Evolutionary conservation across 139 green algal species (phyloP), one percentile per base, ranked within the genome.

Genomic region (Edaphochlamys debaryana): DNA sequence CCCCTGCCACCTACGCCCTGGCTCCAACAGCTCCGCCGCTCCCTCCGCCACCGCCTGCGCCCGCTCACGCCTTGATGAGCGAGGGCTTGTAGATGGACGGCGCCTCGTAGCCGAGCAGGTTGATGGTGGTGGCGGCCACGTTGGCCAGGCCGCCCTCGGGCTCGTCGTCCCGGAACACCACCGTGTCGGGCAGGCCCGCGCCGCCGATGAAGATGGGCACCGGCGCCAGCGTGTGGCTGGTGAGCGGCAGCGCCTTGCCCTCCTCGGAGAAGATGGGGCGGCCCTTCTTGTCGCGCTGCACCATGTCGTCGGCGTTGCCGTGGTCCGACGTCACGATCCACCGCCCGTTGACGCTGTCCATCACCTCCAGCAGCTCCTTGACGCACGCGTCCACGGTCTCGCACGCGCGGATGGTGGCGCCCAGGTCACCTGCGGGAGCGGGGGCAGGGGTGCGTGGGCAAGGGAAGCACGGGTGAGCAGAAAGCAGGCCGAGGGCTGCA

Each of bases 301-400:
- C 96, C 96, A 99, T 99, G 90, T 99, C 96, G 80, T 99, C 96
- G 3, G 94, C 94, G 88, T 99, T 99, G 79, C 96, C 96, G 81
- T 99, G 96, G 88, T 99, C 96, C 0, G 94, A 86, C 8, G 96
- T 98, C 27, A 99, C 67, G 20, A 98, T 80, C 67, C 87, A 99
- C 67, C 97, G 92, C 50, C 90, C 90, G 64, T 92, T 82, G 27
- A 86, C 62, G 48, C 64, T 41, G 56, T 93, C 83, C 0, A 73
- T 63, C 63, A 80, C 87, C 36, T 92, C 88, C 82, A 97, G 85
- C 80, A 97, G 89, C 87, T 97, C 90, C 48, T 90, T 80, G 34
- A 99, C 67, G 83, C 93, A 98, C 67, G 88, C 76, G 89, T 99
- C 96, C 37, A 95, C 92, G 3, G 91, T 79, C 50, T 85, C 83